Conservation (phyloP, 140 eudicot genomes). For the Flaveria floridana region DNA sequence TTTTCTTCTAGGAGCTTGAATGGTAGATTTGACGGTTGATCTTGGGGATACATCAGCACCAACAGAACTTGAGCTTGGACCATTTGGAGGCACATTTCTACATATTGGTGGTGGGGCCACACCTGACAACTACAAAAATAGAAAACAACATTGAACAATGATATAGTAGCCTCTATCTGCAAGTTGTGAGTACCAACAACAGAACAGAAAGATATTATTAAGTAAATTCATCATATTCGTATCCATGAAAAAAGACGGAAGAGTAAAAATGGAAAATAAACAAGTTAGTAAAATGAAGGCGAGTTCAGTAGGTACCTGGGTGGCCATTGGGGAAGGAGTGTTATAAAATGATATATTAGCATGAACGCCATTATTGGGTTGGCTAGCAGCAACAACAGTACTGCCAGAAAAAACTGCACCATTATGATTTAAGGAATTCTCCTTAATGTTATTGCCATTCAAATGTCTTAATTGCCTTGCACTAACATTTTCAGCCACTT, state of each 20-base stretch:
- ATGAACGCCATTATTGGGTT: slow-evolving; percentile 55
- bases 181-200: neutral
- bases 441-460: slow-evolving; percentile 52
- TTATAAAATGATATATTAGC: slow-evolving; percentile 60
- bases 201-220: neutral
- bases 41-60: slow-evolving; percentile 74
- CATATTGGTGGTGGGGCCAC: slow-evolving; percentile 89
- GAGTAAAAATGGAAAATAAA: neutral
- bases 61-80: slow-evolving; percentile 44
- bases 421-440: slow-evolving; percentile 57
- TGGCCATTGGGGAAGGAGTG: slow-evolving; percentile 94
- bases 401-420: slow-evolving; percentile 43
- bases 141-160: neutral
- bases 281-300: neutral
- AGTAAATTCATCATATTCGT: neutral
- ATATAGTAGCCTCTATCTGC: neutral
- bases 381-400: slow-evolving; percentile 36
- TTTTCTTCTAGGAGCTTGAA: slow-evolving; percentile 91
- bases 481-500: slow-evolving; percentile 56
- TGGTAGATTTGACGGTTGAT: slow-evolving; percentile 64
- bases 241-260: neutral
- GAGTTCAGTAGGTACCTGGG: slow-evolving; percentile 52
- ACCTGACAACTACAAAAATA: slow-evolving; percentile 64
- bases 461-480: slow-evolving; percentile 61
- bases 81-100: slow-evolving; percentile 65